Evolutionary conservation across 352 stramenopile genomes (phyloP).

Genomic region (Phytophthora colocasiae): DNA sequence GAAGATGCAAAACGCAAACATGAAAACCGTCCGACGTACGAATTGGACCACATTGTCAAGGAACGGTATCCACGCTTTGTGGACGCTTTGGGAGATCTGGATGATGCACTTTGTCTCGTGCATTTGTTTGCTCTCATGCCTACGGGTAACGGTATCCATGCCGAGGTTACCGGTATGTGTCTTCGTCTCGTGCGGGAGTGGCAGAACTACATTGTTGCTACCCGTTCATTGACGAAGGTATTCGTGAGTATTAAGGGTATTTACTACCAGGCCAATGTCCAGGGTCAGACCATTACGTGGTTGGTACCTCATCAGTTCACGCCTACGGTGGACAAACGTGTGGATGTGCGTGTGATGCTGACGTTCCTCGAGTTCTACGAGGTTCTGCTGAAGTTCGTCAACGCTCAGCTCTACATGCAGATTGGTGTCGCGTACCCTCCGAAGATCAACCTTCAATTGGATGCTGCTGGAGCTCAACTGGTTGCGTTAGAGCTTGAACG

Average conservation of each 20-base stretch:
- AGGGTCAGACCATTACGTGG: slow-evolving; percentile 97
- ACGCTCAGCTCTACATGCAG: slow-evolving; percentile 98
- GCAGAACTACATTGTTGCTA: slow-evolving; percentile 95
- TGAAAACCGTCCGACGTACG: slow-evolving; percentile 93
- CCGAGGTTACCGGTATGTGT: slow-evolving; percentile 91
- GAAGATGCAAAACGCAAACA: slow-evolving; percentile 84
- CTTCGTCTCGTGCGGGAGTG: slow-evolving; percentile 95
- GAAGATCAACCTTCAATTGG: slow-evolving; percentile 87
- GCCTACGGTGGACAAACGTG: slow-evolving; percentile 95
- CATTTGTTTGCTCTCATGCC: slow-evolving; percentile 98
- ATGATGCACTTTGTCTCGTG: slow-evolving; percentile 98
- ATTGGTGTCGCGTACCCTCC: slow-evolving; percentile 96
- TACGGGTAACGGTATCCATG: slow-evolving; percentile 87
- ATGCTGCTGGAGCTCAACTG: slow-evolving; percentile 77
- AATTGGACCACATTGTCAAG: slow-evolving; percentile 98
- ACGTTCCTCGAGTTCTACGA: slow-evolving; percentile 99
- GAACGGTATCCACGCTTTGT: slow-evolving; percentile 98
- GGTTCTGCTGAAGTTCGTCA: slow-evolving; percentile 97
- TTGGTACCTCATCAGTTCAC: slow-evolving; percentile 98
- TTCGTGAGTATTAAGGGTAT: slow-evolving; percentile 99
- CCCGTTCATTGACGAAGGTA: slow-evolving; percentile 94
- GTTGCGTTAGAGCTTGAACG: slow-evolving; percentile 73
- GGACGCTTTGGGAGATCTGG: slow-evolving; percentile 97
- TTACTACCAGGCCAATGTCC: slow-evolving; percentile 97
- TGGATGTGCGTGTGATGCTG: slow-evolving; percentile 99